Conservation (phyloP, 2,329 filamentous ascomycete species). For the Neonectria ditissima region DNA sequence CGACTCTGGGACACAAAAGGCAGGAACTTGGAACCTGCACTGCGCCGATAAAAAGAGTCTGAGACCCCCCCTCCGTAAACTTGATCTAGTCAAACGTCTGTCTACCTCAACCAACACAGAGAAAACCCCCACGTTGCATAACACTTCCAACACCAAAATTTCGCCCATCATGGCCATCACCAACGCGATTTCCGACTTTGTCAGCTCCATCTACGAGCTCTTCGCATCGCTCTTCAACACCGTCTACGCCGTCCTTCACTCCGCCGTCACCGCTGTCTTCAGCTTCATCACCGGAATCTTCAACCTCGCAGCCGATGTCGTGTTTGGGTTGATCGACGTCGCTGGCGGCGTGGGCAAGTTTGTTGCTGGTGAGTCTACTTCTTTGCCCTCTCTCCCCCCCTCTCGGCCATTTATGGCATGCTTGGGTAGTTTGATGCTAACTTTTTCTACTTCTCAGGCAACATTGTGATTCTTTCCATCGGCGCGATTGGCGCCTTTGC, state of each 20-base stretch:
- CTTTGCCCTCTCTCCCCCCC: not conserved
- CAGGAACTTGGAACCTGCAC: not conserved
- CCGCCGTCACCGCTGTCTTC: slow-evolving; percentile 49
- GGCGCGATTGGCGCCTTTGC: slow-evolving; percentile 49
- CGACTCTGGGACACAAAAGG: slow-evolving; percentile 30
- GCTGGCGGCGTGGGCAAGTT: slow-evolving; percentile 55
- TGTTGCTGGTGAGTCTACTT: slow-evolving; percentile 49
- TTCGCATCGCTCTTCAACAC: slow-evolving; percentile 52
- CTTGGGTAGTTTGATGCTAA: not conserved
- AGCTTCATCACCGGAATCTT: slow-evolving; percentile 53
- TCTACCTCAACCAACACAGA: not conserved
- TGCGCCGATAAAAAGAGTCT: slow-evolving; percentile 15
- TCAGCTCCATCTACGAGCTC: slow-evolving; percentile 58
- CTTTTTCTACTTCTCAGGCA: slow-evolving; percentile 47
- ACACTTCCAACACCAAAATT: slow-evolving; percentile 36
- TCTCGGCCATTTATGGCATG: not conserved
- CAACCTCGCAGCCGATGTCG: slow-evolving; percentile 50
- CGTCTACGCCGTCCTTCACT: slow-evolving; percentile 50
- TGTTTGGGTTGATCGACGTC: slow-evolving; percentile 52
- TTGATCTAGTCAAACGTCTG: too few relatives aligned
- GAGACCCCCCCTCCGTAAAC: not conserved
- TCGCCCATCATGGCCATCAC: slow-evolving; percentile 47
- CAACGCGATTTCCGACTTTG: slow-evolving; percentile 51
- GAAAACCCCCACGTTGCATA: not conserved
- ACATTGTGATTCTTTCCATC: slow-evolving; percentile 50